These are phyloP conservation scores for Arctostaphylos glauca DNA, from an alignment of 148 eudicot species.

Conservation along the genomic window DNA sequence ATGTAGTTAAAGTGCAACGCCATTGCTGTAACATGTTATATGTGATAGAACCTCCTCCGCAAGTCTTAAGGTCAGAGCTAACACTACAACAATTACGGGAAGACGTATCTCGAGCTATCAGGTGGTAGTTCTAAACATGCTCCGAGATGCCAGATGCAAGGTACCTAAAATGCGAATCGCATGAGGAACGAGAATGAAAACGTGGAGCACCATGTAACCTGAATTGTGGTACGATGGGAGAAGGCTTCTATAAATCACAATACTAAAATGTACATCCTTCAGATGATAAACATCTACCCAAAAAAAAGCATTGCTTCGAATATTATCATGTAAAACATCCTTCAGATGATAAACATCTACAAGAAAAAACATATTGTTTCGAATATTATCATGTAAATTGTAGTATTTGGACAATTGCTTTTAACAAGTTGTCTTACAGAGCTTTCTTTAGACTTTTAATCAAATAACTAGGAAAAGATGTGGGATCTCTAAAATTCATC, in stretches of 20 bases:
- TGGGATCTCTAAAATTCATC: no score
- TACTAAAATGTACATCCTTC: neutral
- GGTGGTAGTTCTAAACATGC: neutral
- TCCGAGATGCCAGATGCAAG: neutral
- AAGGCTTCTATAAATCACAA: neutral
- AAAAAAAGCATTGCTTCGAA: neutral
- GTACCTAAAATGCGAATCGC: neutral
- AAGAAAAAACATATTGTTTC: neutral
- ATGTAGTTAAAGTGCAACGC: neutral
- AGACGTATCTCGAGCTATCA: neutral
- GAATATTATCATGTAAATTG: neutral
- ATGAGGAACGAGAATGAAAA: neutral
- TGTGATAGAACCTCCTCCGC: neutral
- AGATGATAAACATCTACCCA: neutral
- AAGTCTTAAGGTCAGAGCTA: neutral
- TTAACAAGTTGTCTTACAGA: no score
- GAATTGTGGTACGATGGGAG: neutral
- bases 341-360: neutral
- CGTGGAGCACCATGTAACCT: neutral
- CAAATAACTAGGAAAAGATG: no score
- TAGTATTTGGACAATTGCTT: neutral
- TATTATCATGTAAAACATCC: neutral
- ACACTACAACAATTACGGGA: neutral
- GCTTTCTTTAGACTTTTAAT: no score
- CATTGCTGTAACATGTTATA: neutral